Conservation (phyloP, 495 filamentous ascomycete genomes). For the Penicillium paxilli region DNA sequence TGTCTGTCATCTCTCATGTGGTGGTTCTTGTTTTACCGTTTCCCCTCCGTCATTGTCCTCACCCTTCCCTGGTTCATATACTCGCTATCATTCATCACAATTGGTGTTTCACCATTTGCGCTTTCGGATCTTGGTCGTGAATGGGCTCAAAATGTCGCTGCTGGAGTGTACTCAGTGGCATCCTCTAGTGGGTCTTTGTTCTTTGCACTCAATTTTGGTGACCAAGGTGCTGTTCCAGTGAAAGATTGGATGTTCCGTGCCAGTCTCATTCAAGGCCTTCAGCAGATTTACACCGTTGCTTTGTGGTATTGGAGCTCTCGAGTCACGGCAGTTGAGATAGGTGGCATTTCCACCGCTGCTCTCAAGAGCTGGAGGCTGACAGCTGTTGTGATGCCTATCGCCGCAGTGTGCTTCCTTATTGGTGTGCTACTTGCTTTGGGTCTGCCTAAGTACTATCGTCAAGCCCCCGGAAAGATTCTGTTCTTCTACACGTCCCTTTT, state of each 20-base stretch:
- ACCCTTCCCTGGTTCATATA: conserved; percentile 52
- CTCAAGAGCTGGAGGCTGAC: conserved; percentile 51
- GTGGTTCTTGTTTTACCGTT: conserved; percentile 59
- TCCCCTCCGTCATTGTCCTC: conserved; percentile 58
- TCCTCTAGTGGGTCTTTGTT: conserved; percentile 61
- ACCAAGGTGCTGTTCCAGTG: conserved; percentile 53
- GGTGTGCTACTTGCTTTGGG: conserved; percentile 54
- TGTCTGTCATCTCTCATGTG: conserved; percentile 59
- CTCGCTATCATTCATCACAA: conserved; percentile 49
- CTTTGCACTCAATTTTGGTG: conserved; percentile 69
- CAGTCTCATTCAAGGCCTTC: conserved; percentile 61
- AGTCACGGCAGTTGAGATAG: conserved; percentile 26
- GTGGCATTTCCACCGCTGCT: conserved; percentile 25
- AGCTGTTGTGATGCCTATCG: conserved; percentile 47
- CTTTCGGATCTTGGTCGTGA: conserved; percentile 31
- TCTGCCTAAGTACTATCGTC: conserved; percentile 63
- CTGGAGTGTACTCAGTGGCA: conserved; percentile 59
- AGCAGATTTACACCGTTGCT: conserved; percentile 62
- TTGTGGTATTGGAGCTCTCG: conserved; percentile 67
- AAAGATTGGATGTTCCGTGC: conserved; percentile 67
- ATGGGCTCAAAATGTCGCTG: conserved; percentile 58
- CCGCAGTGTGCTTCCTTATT: conserved; percentile 58
- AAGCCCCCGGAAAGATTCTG: conserved; percentile 30
- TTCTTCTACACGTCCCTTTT: conserved; percentile 43
- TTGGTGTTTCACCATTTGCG: conserved; percentile 46